phyloP scores from a whole-genome alignment of 352 stramenopile genomes.

The Pythium graminicola region DNA sequence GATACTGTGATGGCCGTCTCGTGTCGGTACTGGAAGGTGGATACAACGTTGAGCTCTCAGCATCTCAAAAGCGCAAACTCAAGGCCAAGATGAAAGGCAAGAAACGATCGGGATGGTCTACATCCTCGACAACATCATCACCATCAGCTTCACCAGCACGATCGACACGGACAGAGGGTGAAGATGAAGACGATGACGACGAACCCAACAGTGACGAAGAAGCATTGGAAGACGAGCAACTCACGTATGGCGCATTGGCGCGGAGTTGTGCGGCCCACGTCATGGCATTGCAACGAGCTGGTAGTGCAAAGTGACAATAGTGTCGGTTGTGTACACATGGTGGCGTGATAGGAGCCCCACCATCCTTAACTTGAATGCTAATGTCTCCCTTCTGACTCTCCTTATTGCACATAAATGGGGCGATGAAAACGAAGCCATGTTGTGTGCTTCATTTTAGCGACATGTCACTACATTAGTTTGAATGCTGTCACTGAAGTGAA shows the following conservation, averaged over 20 bases:
- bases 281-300: conserved; percentile 38
- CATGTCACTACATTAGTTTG: too few species aligned
- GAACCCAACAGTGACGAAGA: conserved; percentile 41
- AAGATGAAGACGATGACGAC: conserved; percentile 38
- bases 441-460: too few species aligned
- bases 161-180: conserved; percentile 7
- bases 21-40: conserved; percentile 94
- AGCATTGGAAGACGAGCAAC: conserved; percentile 48
- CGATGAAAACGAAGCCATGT: too few species aligned
- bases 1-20: conserved; percentile 87
- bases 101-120: not conserved
- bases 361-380: too few species aligned
- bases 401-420: too few species aligned
- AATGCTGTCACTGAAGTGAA: too few species aligned
- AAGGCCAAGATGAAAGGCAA: conserved; percentile 26
- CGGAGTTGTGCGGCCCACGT: conserved; percentile 59
- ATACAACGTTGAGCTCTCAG: conserved; percentile 71
- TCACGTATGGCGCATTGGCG: conserved; percentile 51
- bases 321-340: too few species aligned
- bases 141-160: conserved; percentile 1
- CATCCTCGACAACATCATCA: too few species aligned
- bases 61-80: conserved; percentile 28
- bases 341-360: too few species aligned
- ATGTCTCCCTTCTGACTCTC: too few species aligned
- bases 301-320: too few species aligned